Percentiles rank a stretch among this genome's conserved stretches.
phyloP scores from a whole-genome alignment of 306 rosid species.

The Glycine tomentella region DNA sequence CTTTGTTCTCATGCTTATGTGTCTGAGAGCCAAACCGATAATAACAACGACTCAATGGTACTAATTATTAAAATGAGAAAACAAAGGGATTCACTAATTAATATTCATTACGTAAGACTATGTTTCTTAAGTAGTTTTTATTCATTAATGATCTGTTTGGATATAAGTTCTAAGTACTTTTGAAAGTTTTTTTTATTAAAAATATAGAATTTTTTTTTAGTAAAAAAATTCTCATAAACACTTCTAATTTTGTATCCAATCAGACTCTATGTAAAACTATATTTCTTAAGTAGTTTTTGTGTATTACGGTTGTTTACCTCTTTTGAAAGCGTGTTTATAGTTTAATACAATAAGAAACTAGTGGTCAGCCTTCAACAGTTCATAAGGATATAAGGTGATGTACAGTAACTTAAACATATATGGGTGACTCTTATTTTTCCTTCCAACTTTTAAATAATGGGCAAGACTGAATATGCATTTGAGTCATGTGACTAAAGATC shows the following conservation, averaged over 20 bases:
- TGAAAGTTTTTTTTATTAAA: no score
- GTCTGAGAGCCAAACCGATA: neutral
- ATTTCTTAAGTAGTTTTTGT: neutral
- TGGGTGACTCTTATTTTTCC: neutral
- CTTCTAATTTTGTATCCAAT: no score
- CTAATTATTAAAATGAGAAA: neutral
- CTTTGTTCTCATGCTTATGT: neutral
- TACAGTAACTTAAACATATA: neutral
- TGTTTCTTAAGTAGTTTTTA: neutral
- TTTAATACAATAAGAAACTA: neutral
- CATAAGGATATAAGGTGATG: neutral
- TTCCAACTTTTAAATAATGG: neutral
- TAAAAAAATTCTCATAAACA: no score
- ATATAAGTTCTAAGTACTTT: no score
- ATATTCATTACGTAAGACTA: neutral
- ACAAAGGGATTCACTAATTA: no score
- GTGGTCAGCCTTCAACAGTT: no score
- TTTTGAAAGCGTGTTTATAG: constrained; percentile 1
- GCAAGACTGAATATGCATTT: neutral
- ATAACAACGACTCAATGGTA: neutral
- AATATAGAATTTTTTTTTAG: no score
- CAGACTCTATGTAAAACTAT: no score
- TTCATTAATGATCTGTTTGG: no score
- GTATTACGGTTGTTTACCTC: neutral
- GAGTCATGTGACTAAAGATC: neutral